Percentiles rank a stretch among this genome's conserved stretches.
phyloP scores from a whole-genome alignment of 2,329 filamentous ascomycete genomes.

The Exophiala xenobiotica region DNA sequence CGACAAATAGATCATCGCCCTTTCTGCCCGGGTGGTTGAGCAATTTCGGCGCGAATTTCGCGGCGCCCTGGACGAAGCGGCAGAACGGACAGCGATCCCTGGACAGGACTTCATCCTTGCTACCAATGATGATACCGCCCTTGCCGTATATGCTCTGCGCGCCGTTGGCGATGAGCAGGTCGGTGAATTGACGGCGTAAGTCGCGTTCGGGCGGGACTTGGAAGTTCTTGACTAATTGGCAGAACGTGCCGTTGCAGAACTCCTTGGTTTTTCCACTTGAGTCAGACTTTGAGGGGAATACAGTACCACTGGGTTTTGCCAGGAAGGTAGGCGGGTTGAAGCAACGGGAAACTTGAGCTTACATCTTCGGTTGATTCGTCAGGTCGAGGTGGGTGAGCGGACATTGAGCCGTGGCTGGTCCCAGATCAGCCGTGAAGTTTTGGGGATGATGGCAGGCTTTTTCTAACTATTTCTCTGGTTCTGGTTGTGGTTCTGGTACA shows the following conservation, averaged over 20 bases:
- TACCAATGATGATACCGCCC: not conserved
- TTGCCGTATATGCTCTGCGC: not conserved
- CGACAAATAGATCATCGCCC: not conserved
- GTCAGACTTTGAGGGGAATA: not conserved
- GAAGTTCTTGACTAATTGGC: not conserved
- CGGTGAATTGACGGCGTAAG: not conserved
- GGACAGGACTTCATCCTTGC: not conserved
- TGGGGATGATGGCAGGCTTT: not conserved
- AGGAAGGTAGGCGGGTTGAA: not conserved
- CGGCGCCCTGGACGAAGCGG: not conserved
- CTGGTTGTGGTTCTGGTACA: too few species aligned
- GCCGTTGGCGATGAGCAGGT: not conserved
- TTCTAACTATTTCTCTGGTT: too few species aligned
- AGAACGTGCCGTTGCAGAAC: not conserved
- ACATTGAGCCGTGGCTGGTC: too few species aligned
- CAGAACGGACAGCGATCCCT: not conserved
- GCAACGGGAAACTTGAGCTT: not conserved
- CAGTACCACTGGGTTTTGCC: not conserved
- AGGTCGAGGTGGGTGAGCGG: not conserved
- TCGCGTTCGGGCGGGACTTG: not conserved
- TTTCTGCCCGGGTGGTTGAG: not conserved
- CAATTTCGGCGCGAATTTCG: not conserved
- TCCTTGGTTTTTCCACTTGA: not conserved
- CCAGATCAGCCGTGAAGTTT: not conserved
- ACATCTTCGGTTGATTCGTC: not conserved